Evolutionary conservation across 2,329 filamentous ascomycete genomes (phyloP).

Genomic region (Pezicula carpinea): DNA sequence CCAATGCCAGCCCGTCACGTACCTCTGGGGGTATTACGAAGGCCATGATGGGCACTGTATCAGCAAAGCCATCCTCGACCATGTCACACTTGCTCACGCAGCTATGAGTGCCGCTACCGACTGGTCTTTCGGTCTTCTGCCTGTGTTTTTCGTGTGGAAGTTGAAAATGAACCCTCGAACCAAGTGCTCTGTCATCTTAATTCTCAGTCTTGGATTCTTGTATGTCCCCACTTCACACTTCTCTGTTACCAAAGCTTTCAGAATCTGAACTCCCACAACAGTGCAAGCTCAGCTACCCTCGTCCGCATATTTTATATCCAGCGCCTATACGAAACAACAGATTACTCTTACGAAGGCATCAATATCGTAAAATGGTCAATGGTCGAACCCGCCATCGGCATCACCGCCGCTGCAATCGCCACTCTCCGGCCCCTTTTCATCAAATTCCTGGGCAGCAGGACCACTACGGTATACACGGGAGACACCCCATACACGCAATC

Average conservation of each 20-base stretch:
- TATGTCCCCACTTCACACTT: slow-evolving; percentile 19
- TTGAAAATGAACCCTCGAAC: slow-evolving; percentile 25
- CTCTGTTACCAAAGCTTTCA: neutral
- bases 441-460: slow-evolving; percentile 9
- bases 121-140: slow-evolving; percentile 26
- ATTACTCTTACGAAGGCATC: slow-evolving; percentile 36
- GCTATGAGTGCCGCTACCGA: slow-evolving; percentile 24
- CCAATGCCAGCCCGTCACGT: slow-evolving; percentile 25
- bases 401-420: slow-evolving; percentile 35
- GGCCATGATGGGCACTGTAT: slow-evolving; percentile 28
- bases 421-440: slow-evolving; percentile 34
- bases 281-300: slow-evolving; percentile 37
- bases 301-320: slow-evolving; percentile 39
- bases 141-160: slow-evolving; percentile 24
- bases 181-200: slow-evolving; percentile 29
- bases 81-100: slow-evolving; percentile 24
- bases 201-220: slow-evolving; percentile 34
- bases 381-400: slow-evolving; percentile 36
- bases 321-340: slow-evolving; percentile 29
- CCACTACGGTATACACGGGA: neutral
- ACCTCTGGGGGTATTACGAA: slow-evolving; percentile 32
- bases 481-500: neutral
- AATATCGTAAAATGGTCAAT: slow-evolving; percentile 41
- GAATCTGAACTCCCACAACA: slow-evolving; percentile 14
- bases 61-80: slow-evolving; percentile 14